Percentiles rank a stretch among this genome's conserved stretches.
Conservation (phyloP, 495 filamentous ascomycete genomes). For the Daldinia bambusicola region DNA sequence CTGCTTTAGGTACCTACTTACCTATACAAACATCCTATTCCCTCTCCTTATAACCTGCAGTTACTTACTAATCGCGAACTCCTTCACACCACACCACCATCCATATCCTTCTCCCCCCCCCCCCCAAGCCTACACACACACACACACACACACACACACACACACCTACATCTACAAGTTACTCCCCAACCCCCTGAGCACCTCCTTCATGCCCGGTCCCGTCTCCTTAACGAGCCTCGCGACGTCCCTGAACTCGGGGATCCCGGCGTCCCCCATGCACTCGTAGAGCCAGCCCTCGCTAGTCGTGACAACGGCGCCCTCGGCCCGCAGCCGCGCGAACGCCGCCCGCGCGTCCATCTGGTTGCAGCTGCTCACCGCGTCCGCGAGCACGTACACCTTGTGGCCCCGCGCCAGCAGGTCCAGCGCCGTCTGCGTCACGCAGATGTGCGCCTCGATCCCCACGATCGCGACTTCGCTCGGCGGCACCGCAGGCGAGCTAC, state of each 20-base stretch:
- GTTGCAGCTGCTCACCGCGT: slow-evolving; percentile 90
- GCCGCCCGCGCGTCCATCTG: slow-evolving; percentile 82
- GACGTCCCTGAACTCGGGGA: slow-evolving; percentile 77
- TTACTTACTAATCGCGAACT: no score
- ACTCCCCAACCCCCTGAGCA: slow-evolving; percentile 69
- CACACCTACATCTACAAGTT: neutral
- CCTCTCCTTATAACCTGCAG: no score
- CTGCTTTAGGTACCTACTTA: no score
- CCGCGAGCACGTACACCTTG: slow-evolving; percentile 87
- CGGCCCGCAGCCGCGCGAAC: slow-evolving; percentile 75
- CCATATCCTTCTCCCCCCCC: neutral
- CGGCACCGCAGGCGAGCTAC: neutral
- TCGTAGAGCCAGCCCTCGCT: slow-evolving; percentile 95
- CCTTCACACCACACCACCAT: no score
- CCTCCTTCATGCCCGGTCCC: slow-evolving; percentile 69
- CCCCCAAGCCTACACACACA: neutral
- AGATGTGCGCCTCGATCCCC: slow-evolving; percentile 95
- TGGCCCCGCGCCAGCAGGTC: slow-evolving; percentile 80
- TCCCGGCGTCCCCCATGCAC: slow-evolving; percentile 85
- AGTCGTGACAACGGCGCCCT: slow-evolving; percentile 82
- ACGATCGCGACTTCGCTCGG: slow-evolving; percentile 67
- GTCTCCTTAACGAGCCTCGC: slow-evolving; percentile 83
- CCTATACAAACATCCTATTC: no score
- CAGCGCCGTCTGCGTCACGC: slow-evolving; percentile 89
- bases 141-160: neutral